Conservation (phyloP, 1,284 basidiomycete genomes). For the Albatrellus sp. region DNA sequence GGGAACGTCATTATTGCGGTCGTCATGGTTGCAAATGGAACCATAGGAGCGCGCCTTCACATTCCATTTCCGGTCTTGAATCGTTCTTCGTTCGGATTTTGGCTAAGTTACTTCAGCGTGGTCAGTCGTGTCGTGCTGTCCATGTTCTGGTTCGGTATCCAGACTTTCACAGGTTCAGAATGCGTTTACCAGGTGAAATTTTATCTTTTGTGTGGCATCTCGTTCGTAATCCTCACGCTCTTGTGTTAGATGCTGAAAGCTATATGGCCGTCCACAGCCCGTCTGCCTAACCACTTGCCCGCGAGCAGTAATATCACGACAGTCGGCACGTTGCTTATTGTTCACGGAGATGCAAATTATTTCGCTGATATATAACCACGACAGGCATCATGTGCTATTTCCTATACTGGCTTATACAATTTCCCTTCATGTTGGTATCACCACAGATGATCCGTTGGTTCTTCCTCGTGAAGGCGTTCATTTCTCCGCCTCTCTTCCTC, state of each 20-base stretch:
- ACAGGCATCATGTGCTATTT: conserved; percentile 63
- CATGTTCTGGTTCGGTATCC: conserved; percentile 62
- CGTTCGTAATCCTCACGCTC: background rate
- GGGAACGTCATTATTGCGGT: conserved; percentile 47
- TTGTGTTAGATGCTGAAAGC: conserved; percentile 52
- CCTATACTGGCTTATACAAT: conserved; percentile 62
- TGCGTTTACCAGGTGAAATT: conserved; percentile 41
- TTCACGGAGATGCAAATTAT: background rate
- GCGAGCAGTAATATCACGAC: conserved; percentile 51
- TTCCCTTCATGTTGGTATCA: conserved; percentile 66
- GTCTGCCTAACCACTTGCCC: conserved; percentile 52
- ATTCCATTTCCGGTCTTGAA: conserved; percentile 63
- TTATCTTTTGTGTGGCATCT: background rate
- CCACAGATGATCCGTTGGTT: conserved; percentile 64
- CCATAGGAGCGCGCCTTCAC: conserved; percentile 59
- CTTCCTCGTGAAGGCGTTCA: conserved; percentile 54
- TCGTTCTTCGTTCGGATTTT: conserved; percentile 71
- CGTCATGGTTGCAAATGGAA: conserved; percentile 55
- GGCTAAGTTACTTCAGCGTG: conserved; percentile 68
- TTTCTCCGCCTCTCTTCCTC: background rate
- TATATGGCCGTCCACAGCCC: conserved; percentile 63
- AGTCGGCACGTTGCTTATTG: conserved; percentile 24
- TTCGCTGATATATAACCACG: conserved; percentile 1
- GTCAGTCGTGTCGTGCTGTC: conserved; percentile 62
- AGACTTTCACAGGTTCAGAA: conserved; percentile 54